Evolutionary conservation across 73 alveolate species (phyloP).

Genomic region (Tetrahymena malaccensis): DNA sequence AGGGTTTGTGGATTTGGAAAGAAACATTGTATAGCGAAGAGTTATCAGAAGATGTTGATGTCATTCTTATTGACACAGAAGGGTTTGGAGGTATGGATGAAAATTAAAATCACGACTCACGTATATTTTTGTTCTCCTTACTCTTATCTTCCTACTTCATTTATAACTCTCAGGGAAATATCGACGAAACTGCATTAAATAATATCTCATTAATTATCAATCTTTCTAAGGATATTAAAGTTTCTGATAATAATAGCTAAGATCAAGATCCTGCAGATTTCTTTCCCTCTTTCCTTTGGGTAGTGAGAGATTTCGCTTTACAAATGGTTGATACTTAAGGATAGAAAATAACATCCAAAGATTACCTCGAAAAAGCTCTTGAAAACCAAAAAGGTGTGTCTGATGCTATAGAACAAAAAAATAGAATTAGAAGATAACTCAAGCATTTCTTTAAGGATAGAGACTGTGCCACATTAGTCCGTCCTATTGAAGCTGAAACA

Average conservation of each 20-base stretch:
- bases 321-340: slow-evolving; percentile 78
- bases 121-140: slow-evolving; percentile 82
- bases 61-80: slow-evolving; percentile 78
- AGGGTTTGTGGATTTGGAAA: slow-evolving; percentile 46
- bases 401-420: slow-evolving; percentile 77
- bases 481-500: slow-evolving; percentile 92
- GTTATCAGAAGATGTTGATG: slow-evolving; percentile 64
- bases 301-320: slow-evolving; percentile 93
- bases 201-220: slow-evolving; percentile 51
- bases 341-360: slow-evolving; percentile 76
- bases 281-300: slow-evolving; percentile 95
- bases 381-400: slow-evolving; percentile 72
- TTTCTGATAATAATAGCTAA: slow-evolving; percentile 62
- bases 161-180: slow-evolving; percentile 86
- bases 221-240: slow-evolving; percentile 57
- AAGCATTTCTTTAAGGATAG: slow-evolving; percentile 92
- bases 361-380: slow-evolving; percentile 91
- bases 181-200: slow-evolving; percentile 71
- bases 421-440: slow-evolving; percentile 85
- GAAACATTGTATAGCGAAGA: slow-evolving; percentile 51
- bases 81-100: slow-evolving; percentile 95
- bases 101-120: slow-evolving; percentile 91
- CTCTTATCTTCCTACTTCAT: slow-evolving; percentile 74
- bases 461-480: slow-evolving; percentile 89
- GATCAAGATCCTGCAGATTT: slow-evolving; percentile 77